Percentiles rank a stretch among this genome's conserved stretches.
Conservation (phyloP, 2,329 filamentous ascomycete genomes). For the Colletotrichum tabaci region DNA sequence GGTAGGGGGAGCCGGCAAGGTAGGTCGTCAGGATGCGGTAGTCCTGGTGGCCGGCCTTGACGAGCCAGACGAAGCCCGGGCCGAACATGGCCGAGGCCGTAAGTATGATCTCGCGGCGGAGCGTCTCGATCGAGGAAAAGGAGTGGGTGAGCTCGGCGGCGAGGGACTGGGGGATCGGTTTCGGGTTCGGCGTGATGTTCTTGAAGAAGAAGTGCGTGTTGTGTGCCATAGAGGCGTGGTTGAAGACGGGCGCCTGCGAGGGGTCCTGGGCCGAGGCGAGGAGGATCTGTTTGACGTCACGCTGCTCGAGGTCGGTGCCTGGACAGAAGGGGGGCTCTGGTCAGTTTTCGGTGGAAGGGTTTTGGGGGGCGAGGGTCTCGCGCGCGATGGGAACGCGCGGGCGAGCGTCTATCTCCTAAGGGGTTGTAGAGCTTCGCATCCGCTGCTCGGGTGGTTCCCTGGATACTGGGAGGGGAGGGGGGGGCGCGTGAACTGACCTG, state of each 20-base stretch:
- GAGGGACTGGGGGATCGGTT: slow-evolving; percentile 70
- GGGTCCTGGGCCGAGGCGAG: slow-evolving; percentile 85
- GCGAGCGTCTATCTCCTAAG: too few species aligned
- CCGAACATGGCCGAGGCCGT: slow-evolving; percentile 95
- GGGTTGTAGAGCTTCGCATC: not conserved
- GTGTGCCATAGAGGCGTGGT: slow-evolving; percentile 95
- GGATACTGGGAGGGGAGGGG: too few species aligned
- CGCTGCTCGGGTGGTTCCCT: too few species aligned
- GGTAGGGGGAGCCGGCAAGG: slow-evolving; percentile 90
- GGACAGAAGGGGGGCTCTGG: slow-evolving; percentile 13
- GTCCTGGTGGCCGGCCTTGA: slow-evolving; percentile 68
- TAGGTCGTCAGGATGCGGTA: slow-evolving; percentile 88
- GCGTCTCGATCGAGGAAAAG: slow-evolving; percentile 87
- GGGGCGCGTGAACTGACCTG: slow-evolving; percentile 68
- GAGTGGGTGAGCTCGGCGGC: slow-evolving; percentile 73
- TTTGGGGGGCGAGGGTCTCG: too few species aligned
- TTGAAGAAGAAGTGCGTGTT: slow-evolving; percentile 92
- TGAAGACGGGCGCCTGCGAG: slow-evolving; percentile 85
- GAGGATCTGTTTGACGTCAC: slow-evolving; percentile 76
- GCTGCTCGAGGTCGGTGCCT: slow-evolving; percentile 77
- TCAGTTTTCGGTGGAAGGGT: slow-evolving; percentile 14
- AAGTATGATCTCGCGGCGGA: slow-evolving; percentile 83
- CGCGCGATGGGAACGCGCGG: too few species aligned
- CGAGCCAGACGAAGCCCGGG: slow-evolving; percentile 96
- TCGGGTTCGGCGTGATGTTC: slow-evolving; percentile 60